Percentiles rank a stretch among this genome's conserved stretches.
These are phyloP conservation scores for Coemansia sp. DNA, from an alignment of 192 early-diverging fungal genomes.

Conservation along the genomic window DNA sequence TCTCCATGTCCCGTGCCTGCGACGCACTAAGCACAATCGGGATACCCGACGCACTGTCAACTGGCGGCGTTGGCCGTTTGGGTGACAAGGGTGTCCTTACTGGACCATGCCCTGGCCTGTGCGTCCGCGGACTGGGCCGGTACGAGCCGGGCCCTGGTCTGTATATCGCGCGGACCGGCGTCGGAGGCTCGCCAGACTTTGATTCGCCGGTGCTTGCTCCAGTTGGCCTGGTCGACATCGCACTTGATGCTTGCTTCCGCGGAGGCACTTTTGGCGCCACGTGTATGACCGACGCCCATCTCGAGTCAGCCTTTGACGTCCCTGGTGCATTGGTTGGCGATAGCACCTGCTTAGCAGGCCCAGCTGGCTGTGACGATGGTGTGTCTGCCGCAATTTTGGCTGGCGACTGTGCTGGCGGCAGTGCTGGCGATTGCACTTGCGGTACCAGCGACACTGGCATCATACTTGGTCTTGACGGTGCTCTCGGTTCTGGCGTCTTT, in stretches of 20 bases:
- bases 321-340: background rate
- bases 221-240: background rate
- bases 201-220: background rate
- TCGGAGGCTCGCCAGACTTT: background rate
- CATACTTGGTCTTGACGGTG: conserved; percentile 10
- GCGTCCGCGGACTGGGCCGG: background rate
- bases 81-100: background rate
- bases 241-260: background rate
- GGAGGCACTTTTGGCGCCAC: background rate
- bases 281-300: background rate
- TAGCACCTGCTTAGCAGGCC: background rate
- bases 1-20: background rate
- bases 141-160: background rate
- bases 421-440: background rate
- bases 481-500: background rate
- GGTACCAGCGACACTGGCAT: conserved; percentile 26
- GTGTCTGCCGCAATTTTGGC: background rate
- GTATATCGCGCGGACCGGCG: background rate
- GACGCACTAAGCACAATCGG: background rate
- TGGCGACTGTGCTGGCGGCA: background rate
- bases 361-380: background rate
- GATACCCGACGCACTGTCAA: background rate
- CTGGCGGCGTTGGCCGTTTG: background rate
- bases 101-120: background rate
- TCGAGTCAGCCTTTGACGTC: background rate